Percentiles rank a stretch among this genome's conserved stretches.
These are phyloP conservation scores for Liriodendron chinense DNA, from an alignment of 164 flowering plant genomes.

Conservation along the genomic window DNA sequence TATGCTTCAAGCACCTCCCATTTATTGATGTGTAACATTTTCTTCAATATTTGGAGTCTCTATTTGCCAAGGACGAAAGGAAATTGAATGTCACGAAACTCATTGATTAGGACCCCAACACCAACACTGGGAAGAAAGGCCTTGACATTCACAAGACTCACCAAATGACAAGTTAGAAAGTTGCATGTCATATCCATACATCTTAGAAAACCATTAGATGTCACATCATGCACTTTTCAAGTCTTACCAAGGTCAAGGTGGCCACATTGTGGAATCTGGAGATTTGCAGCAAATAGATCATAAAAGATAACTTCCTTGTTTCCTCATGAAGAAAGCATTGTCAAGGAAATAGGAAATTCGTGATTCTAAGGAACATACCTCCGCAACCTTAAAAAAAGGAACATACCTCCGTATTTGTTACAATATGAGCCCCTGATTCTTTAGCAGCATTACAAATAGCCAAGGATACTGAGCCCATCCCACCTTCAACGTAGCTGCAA, in stretches of 20 bases:
- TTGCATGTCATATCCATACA: neutral
- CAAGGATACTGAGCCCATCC: conserved; percentile 87
- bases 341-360: neutral
- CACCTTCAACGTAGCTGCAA: conserved; percentile 90
- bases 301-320: neutral
- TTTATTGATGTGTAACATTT: no score
- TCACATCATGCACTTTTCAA: neutral
- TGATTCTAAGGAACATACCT: conserved; percentile 36
- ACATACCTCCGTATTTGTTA: conserved; percentile 73
- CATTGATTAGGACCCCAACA: no score
- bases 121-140: neutral
- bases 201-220: neutral
- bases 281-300: neutral
- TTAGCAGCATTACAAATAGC: conserved; percentile 75
- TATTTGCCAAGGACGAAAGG: no score
- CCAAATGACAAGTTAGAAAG: neutral
- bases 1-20: no score
- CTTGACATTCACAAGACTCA: neutral
- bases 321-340: neutral
- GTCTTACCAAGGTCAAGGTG: neutral
- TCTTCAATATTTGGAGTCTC: no score
- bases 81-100: no score
- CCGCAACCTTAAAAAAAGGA: no score
- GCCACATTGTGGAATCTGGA: neutral
- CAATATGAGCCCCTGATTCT: conserved; percentile 84